Percentiles rank a stretch among this genome's conserved stretches.
Evolutionary conservation across 148 eudicot species (phyloP).

Genomic region (Rhododendron mucronatum): DNA sequence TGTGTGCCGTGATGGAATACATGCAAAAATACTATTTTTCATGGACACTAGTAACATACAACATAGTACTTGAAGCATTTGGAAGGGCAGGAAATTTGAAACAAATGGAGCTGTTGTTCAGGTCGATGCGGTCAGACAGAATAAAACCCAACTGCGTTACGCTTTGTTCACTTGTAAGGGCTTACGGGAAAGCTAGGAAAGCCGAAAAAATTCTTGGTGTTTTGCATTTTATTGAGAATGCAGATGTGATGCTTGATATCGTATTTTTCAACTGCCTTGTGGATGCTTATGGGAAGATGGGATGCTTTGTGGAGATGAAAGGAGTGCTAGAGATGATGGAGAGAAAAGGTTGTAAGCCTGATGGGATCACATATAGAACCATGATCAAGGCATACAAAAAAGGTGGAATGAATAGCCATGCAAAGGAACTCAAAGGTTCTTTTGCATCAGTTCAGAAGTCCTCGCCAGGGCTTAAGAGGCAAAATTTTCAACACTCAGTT

Average conservation of each 20-base stretch:
- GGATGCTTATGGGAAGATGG: conserved; percentile 86
- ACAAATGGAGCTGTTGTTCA: conserved; percentile 72
- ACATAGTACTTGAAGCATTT: conserved; percentile 81
- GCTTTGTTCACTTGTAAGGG: conserved; percentile 80
- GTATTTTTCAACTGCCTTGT: conserved; percentile 80
- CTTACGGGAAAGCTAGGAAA: conserved; percentile 66
- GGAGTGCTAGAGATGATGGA: conserved; percentile 69
- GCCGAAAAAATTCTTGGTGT: conserved; percentile 58
- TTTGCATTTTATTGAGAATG: conserved; percentile 55
- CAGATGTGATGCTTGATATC: conserved; percentile 63
- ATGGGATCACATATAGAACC: conserved; percentile 64
- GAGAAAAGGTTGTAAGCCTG: conserved; percentile 61
- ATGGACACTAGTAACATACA: conserved; percentile 86
- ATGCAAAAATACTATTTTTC: conserved; percentile 84
- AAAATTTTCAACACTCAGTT: not conserved
- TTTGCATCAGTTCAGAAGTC: conserved; percentile 26
- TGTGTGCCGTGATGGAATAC: conserved; percentile 91
- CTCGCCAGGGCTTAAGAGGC: not conserved
- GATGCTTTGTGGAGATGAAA: conserved; percentile 77
- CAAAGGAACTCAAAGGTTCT: conserved; percentile 45
- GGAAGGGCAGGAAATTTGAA: conserved; percentile 73
- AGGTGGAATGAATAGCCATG: conserved; percentile 58
- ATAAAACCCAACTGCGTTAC: conserved; percentile 81
- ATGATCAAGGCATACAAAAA: conserved; percentile 73
- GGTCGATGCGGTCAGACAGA: conserved; percentile 75